phyloP scores from a whole-genome alignment of 192 early-diverging fungal species.

The Ramicandelaber brevisporus region DNA sequence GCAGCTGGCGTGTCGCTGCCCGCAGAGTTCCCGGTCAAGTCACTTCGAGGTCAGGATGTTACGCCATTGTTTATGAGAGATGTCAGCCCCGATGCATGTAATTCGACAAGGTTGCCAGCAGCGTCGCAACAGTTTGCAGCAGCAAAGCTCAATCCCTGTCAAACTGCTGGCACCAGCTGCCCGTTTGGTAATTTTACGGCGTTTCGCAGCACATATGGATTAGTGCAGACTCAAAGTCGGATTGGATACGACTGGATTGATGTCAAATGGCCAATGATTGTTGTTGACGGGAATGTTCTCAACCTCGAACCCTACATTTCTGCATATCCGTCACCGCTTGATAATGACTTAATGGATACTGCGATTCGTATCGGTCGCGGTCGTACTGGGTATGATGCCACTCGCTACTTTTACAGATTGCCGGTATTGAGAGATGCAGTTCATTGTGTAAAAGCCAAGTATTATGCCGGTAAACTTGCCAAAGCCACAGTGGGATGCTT shows the following conservation, averaged over 20 bases:
- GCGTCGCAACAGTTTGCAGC: conserved; percentile 8
- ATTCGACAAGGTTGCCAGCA: conserved; percentile 2
- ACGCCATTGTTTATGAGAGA: conserved; percentile 21
- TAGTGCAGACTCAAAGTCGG: too few species aligned
- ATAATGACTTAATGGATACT: conserved; percentile 25
- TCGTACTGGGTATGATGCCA: conserved; percentile 31
- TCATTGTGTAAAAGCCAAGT: conserved; percentile 30
- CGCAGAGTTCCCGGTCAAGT: conserved; percentile 8
- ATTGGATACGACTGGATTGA: conserved; percentile 45
- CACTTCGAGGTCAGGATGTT: conserved; percentile 35
- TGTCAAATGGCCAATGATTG: conserved; percentile 26
- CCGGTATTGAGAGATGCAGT: conserved; percentile 20
- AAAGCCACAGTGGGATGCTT: conserved; percentile 57
- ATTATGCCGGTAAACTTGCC: conserved; percentile 39
- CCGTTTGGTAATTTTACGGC: too few species aligned
- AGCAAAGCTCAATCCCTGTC: conserved; percentile 11
- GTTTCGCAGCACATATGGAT: too few species aligned
- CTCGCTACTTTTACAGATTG: conserved; percentile 31
- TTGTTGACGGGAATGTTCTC: conserved; percentile 48
- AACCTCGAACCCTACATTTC: conserved; percentile 49
- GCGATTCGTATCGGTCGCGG: conserved; percentile 28
- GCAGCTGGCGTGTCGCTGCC: too few species aligned
- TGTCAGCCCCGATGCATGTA: conserved; percentile 9
- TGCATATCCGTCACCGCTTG: too few species aligned
- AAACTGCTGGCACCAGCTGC: conserved; percentile 15